Evolutionary conservation across 208 protist species (phyloP).

Genomic region (Crithidia fasciculata): DNA sequence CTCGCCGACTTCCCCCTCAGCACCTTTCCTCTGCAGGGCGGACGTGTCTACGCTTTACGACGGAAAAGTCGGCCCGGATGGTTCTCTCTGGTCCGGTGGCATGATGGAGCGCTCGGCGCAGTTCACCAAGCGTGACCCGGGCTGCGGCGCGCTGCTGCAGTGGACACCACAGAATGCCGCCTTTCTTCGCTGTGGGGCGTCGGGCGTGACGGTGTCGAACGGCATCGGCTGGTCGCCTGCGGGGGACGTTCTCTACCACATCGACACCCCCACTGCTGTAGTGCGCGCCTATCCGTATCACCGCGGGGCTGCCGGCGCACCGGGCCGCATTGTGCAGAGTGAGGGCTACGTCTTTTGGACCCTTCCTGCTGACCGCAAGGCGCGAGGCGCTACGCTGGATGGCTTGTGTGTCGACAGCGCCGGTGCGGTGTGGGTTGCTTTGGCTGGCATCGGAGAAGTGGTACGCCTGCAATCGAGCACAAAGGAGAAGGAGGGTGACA

Average conservation of each 20-base stretch:
- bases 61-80: conserved; percentile 30
- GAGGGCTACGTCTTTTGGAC: conserved; percentile 26
- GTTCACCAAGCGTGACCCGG: conserved; percentile 18
- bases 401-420: conserved; percentile 33
- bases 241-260: conserved; percentile 30
- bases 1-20: conserved; percentile 23
- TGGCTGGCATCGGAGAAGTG: conserved; percentile 32
- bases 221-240: conserved; percentile 32
- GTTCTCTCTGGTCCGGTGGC: conserved; percentile 25
- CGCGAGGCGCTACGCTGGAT: conserved; percentile 27
- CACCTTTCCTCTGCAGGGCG: conserved; percentile 5
- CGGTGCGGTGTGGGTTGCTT: conserved; percentile 30
- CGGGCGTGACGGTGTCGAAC: conserved; percentile 31
- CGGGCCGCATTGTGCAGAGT: not conserved
- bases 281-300: conserved; percentile 30
- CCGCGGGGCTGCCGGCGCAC: not conserved
- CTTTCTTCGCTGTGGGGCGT: conserved; percentile 11
- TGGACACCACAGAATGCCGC: conserved; percentile 9
- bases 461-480: conserved; percentile 26
- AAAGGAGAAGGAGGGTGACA: not conserved
- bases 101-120: conserved; percentile 32
- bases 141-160: conserved; percentile 23
- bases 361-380: conserved; percentile 4
- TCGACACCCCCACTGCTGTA: conserved; percentile 19
- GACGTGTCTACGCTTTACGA: conserved; percentile 35